These are phyloP conservation scores for Exserohilum turcica DNA, from an alignment of 2,329 filamentous ascomycete species.

Conservation along the genomic window DNA sequence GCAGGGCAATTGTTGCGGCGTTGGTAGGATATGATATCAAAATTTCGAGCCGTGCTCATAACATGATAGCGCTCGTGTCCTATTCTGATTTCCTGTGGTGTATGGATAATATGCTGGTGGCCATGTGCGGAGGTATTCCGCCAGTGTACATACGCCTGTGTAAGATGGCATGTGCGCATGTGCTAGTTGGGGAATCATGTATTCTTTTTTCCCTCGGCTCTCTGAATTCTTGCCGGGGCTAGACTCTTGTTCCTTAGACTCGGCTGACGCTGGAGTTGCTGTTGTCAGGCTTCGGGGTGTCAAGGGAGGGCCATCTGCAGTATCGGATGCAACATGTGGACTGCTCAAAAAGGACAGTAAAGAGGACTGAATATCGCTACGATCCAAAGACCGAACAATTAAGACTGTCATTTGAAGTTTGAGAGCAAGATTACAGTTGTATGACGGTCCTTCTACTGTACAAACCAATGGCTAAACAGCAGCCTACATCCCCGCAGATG, in stretches of 20 bases:
- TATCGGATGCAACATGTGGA: slow-evolving; percentile 23
- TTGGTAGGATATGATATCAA: slow-evolving; percentile 26
- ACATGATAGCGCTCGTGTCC: not conserved
- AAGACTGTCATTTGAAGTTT: not conserved
- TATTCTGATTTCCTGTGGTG: not conserved
- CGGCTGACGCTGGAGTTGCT: slow-evolving; percentile 42
- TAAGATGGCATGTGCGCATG: too few relatives aligned
- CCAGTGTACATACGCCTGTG: too few relatives aligned
- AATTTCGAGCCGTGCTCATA: slow-evolving; percentile 2
- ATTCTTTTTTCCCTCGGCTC: too few relatives aligned
- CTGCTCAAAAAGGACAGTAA: slow-evolving; percentile 25
- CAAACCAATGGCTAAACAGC: too few relatives aligned
- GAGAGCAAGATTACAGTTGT: not conserved
- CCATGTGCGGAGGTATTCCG: too few relatives aligned
- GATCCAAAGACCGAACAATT: slow-evolving; percentile 26
- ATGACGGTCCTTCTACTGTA: too few relatives aligned
- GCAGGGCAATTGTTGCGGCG: slow-evolving; percentile 23
- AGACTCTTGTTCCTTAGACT: slow-evolving; percentile 37
- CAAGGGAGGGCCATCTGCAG: slow-evolving; percentile 28
- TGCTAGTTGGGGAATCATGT: too few relatives aligned
- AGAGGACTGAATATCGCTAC: slow-evolving; percentile 32
- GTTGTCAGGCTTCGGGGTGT: slow-evolving; percentile 25
- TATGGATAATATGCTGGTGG: not conserved
- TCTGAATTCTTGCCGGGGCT: slow-evolving; percentile 36
- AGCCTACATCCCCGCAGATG: too few relatives aligned